phyloP scores from a whole-genome alignment of 495 filamentous ascomycete genomes.

The Elaphomyces granulatus region DNA sequence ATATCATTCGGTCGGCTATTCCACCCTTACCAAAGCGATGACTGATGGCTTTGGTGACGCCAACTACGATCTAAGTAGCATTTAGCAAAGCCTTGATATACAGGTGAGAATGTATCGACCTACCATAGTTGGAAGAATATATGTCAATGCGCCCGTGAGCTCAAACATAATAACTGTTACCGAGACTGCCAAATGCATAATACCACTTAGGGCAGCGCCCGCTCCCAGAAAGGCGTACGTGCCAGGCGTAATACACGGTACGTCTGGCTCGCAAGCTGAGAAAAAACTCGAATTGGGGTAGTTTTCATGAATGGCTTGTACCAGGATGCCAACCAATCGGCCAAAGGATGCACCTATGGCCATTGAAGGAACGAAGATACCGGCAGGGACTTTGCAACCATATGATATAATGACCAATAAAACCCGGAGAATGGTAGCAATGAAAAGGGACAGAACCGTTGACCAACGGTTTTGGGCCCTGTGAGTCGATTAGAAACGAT shows the following conservation, averaged over 20 bases:
- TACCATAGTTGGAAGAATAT: conserved; percentile 92
- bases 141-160: conserved; percentile 83
- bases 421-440: conserved; percentile 69
- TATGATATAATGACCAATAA: conserved; percentile 93
- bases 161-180: conserved; percentile 99
- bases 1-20: conserved; percentile 97
- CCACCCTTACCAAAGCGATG: conserved; percentile 89
- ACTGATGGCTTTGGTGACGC: conserved; percentile 87
- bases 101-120: conserved; percentile 5
- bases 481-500: conserved; percentile 13
- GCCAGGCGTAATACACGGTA: conserved; percentile 92
- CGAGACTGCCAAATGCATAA: conserved; percentile 95
- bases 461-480: conserved; percentile 50
- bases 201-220: conserved; percentile 87
- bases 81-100: conserved; percentile 5
- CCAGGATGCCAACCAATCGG: conserved; percentile 82
- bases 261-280: conserved; percentile 71
- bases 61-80: conserved; percentile 69
- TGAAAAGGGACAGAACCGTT: conserved; percentile 64
- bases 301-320: conserved; percentile 75
- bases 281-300: conserved; percentile 76
- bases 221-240: conserved; percentile 94
- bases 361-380: conserved; percentile 97
- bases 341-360: conserved; percentile 92
- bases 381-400: conserved; percentile 94